phyloP scores from a whole-genome alignment of 345 rosid genomes.

The Alliaria petiolata region DNA sequence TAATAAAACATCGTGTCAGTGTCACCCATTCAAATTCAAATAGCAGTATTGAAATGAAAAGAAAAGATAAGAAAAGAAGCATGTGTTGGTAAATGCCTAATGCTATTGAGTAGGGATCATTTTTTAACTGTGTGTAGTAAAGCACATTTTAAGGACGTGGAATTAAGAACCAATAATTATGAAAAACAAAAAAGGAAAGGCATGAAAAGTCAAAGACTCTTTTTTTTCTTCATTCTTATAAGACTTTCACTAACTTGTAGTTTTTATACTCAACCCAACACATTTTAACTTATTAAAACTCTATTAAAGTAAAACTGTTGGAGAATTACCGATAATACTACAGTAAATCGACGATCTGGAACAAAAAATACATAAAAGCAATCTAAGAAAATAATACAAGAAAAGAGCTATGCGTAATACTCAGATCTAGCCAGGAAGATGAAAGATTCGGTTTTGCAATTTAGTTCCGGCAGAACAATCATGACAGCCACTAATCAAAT shows the following conservation, averaged over 20 bases:
- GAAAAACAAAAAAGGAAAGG: neutral
- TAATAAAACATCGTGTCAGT: neutral
- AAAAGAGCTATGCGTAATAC: neutral
- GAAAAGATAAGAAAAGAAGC: too few relatives aligned
- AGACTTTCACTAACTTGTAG: neutral
- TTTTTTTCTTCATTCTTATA: conserved; percentile 2
- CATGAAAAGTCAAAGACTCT: conserved; percentile 12
- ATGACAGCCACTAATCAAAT: conserved; percentile 1
- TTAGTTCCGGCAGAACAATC: neutral
- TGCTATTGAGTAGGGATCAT: too few relatives aligned
- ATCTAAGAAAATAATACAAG: neutral
- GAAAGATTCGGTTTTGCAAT: neutral
- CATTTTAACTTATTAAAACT: neutral
- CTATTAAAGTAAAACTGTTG: neutral
- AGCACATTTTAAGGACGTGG: too few relatives aligned
- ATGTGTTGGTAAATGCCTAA: too few relatives aligned
- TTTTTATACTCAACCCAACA: neutral
- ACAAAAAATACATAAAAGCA: neutral
- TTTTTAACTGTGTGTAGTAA: too few relatives aligned
- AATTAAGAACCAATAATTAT: neutral
- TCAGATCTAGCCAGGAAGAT: conserved; percentile 16
- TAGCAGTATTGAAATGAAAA: too few relatives aligned
- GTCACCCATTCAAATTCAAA: neutral
- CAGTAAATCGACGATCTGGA: neutral
- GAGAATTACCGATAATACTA: neutral